Base-by-base conservation (phyloP, 2,329 filamentous ascomycete species). In the Aspergillus spinulosporus region DNA sequence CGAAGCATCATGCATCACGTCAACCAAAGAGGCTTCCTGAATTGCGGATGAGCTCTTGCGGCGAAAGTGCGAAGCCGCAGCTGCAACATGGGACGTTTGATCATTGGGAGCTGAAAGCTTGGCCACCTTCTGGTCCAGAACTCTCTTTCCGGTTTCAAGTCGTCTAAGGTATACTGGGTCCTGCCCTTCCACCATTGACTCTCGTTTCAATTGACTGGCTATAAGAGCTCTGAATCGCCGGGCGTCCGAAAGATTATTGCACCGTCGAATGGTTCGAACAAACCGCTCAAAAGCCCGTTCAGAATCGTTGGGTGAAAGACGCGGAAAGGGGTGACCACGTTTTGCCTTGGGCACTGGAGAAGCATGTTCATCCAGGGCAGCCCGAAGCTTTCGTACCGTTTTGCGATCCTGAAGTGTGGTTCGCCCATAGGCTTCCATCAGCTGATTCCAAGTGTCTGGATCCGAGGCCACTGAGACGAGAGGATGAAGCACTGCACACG, bases 361-460 rank as follows among this genome's bases (percentile, higher is more conserved):
- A 2, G 94, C 90, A 78, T 99, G 94, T 71, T 97, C 87, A 72
- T 99, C 94, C 49, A 99, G 79, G 6, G 93, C 94, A 39, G 92
- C 93, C 54, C 94, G 87, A 52, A 99, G 83, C 72, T 92, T 96
- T 55, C 90, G 87, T 39, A 99, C 93, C 0, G 92, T 97, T 61
- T 96, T 97, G 37, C 95, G 86, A 71, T 99, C 95, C 72, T 97
- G 94, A 42, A 99, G 81, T 78, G 96, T 88, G 28, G 88, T 88
- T 49, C 90, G 87, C 14, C 92, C 87, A 73, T 88, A 91, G 54
- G 88, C 92, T 73, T 97, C 93, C 82, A 97, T 91, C 58, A 96
- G 75, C 72, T 97, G 92, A 67, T 99, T 97, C 93, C 93, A 99
- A 6, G 89, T 96, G 76, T 99, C 95, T 1, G 95, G 92, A 64